These are phyloP conservation scores for Torulaspora maleeae DNA, from an alignment of 805 yeast genomes.

Conservation along the genomic window DNA sequence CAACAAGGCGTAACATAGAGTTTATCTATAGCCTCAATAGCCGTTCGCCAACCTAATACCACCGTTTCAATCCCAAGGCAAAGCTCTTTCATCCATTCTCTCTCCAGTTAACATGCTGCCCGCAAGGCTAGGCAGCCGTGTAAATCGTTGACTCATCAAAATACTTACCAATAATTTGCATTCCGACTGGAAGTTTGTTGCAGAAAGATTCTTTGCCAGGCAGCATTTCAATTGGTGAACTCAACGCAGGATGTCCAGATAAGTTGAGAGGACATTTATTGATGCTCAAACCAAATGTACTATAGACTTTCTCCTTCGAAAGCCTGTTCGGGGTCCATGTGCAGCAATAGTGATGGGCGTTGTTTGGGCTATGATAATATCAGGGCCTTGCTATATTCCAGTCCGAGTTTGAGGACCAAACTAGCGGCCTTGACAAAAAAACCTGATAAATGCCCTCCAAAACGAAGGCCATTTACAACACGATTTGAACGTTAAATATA, in stretches of 20 bases:
- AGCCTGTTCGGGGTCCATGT: constrained; percentile 26
- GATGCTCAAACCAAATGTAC: constrained; percentile 35
- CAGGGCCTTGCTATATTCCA: constrained; percentile 35
- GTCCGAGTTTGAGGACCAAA: constrained; percentile 32
- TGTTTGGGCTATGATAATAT: constrained; percentile 36
- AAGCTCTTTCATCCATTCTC: too few relatives aligned
- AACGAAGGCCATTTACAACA: constrained; percentile 33
- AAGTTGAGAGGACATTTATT: constrained; percentile 38
- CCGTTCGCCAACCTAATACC: too few relatives aligned
- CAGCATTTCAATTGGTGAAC: constrained; percentile 35
- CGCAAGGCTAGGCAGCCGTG: constrained; percentile 39
- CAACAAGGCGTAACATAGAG: too few relatives aligned
- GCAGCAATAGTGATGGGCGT: constrained; percentile 31
- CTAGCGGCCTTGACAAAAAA: constrained; percentile 36
- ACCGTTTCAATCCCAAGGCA: too few relatives aligned
- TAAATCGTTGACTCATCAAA: constrained; percentile 34
- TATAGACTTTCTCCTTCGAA: constrained; percentile 25
- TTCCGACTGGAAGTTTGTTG: constrained; percentile 36
- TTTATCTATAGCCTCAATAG: too few relatives aligned
- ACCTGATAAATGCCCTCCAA: constrained; percentile 34
- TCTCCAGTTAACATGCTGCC: too few relatives aligned
- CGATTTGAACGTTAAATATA: constrained; percentile 17
- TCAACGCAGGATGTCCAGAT: constrained; percentile 39
- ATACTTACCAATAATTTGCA: constrained; percentile 36
- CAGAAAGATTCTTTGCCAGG: constrained; percentile 32